These are phyloP conservation scores for Pleurotus tuber-regium DNA, from an alignment of 768 basidiomycete genomes.

Conservation along the genomic window DNA sequence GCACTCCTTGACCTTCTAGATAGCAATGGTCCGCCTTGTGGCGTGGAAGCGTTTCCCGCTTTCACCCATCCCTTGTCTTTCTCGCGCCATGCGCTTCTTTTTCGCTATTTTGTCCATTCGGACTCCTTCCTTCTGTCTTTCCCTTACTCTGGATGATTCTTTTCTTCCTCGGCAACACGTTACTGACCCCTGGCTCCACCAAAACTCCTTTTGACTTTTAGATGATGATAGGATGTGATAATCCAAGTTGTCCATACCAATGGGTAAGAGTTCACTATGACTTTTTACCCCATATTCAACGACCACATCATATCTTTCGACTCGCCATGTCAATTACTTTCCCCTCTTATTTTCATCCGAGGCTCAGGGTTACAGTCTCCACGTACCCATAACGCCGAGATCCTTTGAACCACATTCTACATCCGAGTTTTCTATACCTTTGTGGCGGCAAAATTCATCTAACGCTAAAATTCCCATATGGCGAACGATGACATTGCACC, in stretches of 20 bases:
- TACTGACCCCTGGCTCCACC: background rate
- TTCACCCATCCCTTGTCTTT: background rate
- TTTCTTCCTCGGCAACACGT: background rate
- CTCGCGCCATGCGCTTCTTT: background rate
- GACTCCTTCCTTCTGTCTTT: background rate
- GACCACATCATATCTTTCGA: no score
- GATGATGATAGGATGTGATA: slow-evolving; percentile 55
- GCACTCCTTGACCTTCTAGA: background rate
- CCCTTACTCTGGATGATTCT: background rate
- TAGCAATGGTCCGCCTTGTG: background rate
- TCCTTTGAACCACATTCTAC: background rate
- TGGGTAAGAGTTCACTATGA: slow-evolving; percentile 36
- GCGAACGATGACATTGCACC: background rate
- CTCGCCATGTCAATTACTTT: background rate
- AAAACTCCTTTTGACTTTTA: background rate
- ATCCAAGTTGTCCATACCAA: slow-evolving; percentile 47
- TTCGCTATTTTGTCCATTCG: background rate
- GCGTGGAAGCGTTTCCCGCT: background rate
- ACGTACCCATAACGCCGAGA: background rate
- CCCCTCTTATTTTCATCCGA: background rate
- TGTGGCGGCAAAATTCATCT: background rate
- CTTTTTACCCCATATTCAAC: no score
- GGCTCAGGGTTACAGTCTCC: background rate
- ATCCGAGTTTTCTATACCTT: no score
- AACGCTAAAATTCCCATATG: background rate